These are phyloP conservation scores for Crepidotus variabilis DNA, from an alignment of 768 basidiomycete species.

Conservation along the genomic window DNA sequence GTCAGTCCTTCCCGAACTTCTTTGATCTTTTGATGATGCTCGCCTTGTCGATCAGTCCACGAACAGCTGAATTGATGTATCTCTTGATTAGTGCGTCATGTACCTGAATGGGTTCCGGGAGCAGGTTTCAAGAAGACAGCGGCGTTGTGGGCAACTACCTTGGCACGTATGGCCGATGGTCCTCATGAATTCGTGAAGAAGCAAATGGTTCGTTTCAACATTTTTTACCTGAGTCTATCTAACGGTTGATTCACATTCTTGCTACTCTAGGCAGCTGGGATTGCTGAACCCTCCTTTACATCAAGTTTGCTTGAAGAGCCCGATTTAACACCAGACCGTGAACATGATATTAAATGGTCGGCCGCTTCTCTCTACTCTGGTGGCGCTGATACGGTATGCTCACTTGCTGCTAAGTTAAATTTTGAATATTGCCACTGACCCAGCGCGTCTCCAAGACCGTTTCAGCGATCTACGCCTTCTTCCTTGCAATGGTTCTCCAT, in stretches of 20 bases:
- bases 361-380: slow-evolving; percentile 46
- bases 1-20: neutral
- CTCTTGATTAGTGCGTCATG: slow-evolving; percentile 32
- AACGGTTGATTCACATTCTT: neutral
- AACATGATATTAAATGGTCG: slow-evolving; percentile 39
- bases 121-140: slow-evolving; percentile 48
- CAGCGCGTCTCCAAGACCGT: slow-evolving; percentile 27
- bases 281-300: slow-evolving; percentile 30
- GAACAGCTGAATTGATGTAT: no score
- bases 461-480: slow-evolving; percentile 32
- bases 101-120: slow-evolving; percentile 59
- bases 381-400: slow-evolving; percentile 37
- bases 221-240: neutral
- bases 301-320: slow-evolving; percentile 27
- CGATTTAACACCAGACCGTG: slow-evolving; percentile 25
- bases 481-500: slow-evolving; percentile 35
- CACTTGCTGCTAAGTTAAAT: neutral
- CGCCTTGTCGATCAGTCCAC: no score
- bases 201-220: slow-evolving; percentile 34
- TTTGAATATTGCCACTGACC: neutral
- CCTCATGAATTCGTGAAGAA: slow-evolving; percentile 42
- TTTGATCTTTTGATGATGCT: neutral
- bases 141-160: slow-evolving; percentile 36
- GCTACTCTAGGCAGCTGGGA: slow-evolving; percentile 20
- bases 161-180: slow-evolving; percentile 41